Conservation (phyloP, 169 alveolate species). For the Plasmodium knowlesi region DNA sequence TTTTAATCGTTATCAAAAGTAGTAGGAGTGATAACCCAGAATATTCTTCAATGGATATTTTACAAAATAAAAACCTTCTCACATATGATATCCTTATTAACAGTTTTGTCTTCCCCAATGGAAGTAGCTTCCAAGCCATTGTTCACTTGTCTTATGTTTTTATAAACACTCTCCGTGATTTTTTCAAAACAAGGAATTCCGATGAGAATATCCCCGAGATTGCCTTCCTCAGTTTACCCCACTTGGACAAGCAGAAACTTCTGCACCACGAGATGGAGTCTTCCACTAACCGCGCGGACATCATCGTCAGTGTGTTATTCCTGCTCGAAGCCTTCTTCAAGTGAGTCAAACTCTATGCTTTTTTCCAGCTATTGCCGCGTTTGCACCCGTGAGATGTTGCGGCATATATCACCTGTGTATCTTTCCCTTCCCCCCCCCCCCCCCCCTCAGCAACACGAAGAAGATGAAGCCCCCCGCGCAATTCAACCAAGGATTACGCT, state of each 20-base stretch:
- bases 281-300: conserved; percentile 8
- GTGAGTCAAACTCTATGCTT: background rate
- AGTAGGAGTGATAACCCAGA: background rate
- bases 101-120: conserved; percentile 72
- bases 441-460: conserved; percentile 30
- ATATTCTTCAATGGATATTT: background rate
- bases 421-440: background rate
- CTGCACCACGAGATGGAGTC: conserved; percentile 61
- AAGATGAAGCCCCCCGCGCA: conserved; percentile 49
- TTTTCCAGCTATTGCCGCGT: background rate
- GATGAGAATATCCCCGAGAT: conserved; percentile 67
- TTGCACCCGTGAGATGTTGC: background rate
- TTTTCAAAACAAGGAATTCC: conserved; percentile 49
- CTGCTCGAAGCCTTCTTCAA: conserved; percentile 56
- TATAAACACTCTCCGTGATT: conserved; percentile 25
- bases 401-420: background rate
- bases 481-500: conserved; percentile 48
- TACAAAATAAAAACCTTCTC: conserved; percentile 23
- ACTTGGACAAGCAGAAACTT: conserved; percentile 38
- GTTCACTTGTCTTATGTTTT: conserved; percentile 63
- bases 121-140: conserved; percentile 69
- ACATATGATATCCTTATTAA: conserved; percentile 61
- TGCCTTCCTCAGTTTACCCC: conserved; percentile 1
- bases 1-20: conserved; percentile 56
- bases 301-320: conserved; percentile 40